phyloP scores from a whole-genome alignment of 2,329 filamentous ascomycete genomes.

The Colletotrichum australisinense region DNA sequence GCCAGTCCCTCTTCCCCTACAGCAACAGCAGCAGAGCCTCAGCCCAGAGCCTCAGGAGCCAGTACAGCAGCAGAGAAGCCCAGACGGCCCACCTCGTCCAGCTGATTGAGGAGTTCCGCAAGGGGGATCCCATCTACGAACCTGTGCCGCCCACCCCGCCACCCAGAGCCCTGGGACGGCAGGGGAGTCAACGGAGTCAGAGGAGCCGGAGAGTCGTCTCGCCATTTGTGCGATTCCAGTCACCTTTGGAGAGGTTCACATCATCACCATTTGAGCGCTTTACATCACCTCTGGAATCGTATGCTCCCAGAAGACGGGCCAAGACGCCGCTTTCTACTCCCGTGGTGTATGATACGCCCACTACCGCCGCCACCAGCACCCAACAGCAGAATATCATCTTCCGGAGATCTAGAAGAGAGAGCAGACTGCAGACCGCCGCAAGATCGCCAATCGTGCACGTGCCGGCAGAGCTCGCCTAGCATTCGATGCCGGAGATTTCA shows the following conservation, averaged over 20 bases:
- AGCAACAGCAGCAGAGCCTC: slow-evolving; percentile 10
- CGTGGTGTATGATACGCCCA: background rate
- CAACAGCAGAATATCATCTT: background rate
- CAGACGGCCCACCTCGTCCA: slow-evolving; percentile 22
- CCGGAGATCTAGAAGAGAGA: no score
- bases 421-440: no score
- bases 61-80: slow-evolving; percentile 18
- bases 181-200: background rate
- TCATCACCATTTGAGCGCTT: background rate
- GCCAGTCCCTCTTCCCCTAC: slow-evolving; percentile 15
- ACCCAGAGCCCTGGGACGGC: slow-evolving; percentile 22
- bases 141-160: slow-evolving; percentile 31
- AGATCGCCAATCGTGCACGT: no score
- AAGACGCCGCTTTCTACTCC: slow-evolving; percentile 23
- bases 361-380: background rate
- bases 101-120: slow-evolving; percentile 30
- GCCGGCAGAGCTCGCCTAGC: no score
- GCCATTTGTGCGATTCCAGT: background rate
- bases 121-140: slow-evolving; percentile 30
- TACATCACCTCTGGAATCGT: background rate
- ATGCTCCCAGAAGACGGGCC: background rate
- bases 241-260: background rate
- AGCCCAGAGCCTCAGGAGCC: slow-evolving; percentile 28
- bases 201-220: background rate
- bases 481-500: no score